Evolutionary conservation across 1,284 basidiomycete genomes (phyloP).

Genomic region (Cronartium ribicola): DNA sequence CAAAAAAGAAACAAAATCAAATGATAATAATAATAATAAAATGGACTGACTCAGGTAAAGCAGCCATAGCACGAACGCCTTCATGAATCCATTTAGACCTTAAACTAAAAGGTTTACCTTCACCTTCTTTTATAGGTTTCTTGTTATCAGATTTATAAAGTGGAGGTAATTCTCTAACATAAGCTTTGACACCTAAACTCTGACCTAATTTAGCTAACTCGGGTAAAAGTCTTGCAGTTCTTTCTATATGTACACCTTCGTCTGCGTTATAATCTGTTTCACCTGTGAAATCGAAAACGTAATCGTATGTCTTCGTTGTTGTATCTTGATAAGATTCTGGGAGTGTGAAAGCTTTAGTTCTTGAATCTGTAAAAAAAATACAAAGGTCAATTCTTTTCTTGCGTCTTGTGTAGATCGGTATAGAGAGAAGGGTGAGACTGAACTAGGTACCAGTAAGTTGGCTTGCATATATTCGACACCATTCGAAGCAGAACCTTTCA

Average conservation of each 20-base stretch:
- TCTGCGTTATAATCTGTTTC: constrained; percentile 42
- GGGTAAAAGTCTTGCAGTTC: constrained; percentile 35
- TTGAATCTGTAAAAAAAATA: constrained; percentile 19
- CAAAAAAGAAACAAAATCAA: not conserved
- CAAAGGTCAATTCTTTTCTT: not conserved
- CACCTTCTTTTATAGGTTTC: constrained; percentile 42
- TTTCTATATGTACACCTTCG: constrained; percentile 41
- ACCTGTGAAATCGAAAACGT: constrained; percentile 41
- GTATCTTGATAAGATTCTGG: constrained; percentile 19
- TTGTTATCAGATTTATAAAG: constrained; percentile 40
- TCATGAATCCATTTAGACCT: constrained; percentile 42
- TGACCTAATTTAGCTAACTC: constrained; percentile 32
- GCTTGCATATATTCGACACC: constrained; percentile 46
- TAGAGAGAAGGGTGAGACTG: not conserved
- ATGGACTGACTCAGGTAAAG: constrained; percentile 24
- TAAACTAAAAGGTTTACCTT: constrained; percentile 41
- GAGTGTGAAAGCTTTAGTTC: constrained; percentile 34
- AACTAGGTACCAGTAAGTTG: constrained; percentile 42
- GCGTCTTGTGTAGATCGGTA: not conserved
- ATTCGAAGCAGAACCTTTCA: constrained; percentile 41
- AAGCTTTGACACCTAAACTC: constrained; percentile 31
- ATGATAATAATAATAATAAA: not conserved
- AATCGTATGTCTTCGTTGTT: constrained; percentile 32
- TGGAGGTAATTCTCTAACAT: constrained; percentile 33
- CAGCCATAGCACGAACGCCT: constrained; percentile 41